These are phyloP conservation scores for Ulvella scutata DNA, from an alignment of 139 green algal species.

Conservation along the genomic window DNA sequence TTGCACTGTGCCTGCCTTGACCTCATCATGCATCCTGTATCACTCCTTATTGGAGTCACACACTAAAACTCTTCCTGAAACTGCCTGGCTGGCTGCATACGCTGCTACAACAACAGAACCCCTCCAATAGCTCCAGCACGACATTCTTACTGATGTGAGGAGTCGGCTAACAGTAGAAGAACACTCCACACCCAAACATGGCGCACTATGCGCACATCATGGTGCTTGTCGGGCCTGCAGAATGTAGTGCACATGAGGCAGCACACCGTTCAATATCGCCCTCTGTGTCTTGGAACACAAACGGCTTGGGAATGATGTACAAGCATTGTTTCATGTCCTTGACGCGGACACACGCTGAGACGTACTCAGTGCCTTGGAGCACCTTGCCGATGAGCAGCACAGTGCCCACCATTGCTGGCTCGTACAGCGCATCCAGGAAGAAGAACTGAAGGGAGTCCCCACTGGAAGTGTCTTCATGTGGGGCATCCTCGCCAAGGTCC, in stretches of 20 bases:
- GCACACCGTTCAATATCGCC: not conserved
- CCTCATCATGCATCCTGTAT: not conserved
- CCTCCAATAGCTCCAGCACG: no score
- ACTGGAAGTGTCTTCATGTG: not conserved
- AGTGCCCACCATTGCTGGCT: constrained; percentile 19
- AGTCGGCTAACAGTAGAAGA: no score
- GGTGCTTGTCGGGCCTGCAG: not conserved
- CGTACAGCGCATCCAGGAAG: constrained; percentile 7
- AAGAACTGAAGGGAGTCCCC: constrained; percentile 4
- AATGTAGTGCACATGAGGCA: not conserved
- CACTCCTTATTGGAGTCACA: no score
- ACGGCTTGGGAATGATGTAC: not conserved
- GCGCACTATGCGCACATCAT: not conserved
- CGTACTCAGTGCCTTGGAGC: constrained; percentile 3
- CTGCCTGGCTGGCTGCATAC: no score
- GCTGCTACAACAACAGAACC: no score
- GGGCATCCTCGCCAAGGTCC: not conserved
- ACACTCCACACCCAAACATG: no score
- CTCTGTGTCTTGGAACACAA: not conserved
- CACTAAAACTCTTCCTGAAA: no score
- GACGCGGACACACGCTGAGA: not conserved
- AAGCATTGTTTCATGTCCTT: constrained; percentile 3
- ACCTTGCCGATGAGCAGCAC: constrained; percentile 94
- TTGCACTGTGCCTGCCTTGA: not conserved
- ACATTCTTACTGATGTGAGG: no score